Evolutionary conservation across 2,329 filamentous ascomycete species (phyloP), one percentile per base, ranked within the genome.

Genomic region (Colletotrichum agaves): DNA sequence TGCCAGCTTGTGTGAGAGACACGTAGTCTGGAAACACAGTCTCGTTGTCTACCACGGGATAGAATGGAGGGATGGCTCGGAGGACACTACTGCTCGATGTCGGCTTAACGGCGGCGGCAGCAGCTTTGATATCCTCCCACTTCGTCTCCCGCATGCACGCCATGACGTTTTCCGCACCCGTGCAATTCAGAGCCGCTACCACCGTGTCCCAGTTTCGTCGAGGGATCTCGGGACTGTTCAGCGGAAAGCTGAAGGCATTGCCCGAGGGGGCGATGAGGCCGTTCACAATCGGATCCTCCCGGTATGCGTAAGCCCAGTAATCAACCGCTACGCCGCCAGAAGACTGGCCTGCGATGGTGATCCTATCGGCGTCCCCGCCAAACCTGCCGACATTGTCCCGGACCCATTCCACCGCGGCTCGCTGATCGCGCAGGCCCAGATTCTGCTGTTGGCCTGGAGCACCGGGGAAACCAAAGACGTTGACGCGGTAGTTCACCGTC

Each of bases 291-390:
- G 85, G 83, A 46, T 87, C 82, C 0, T 81, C 63, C 2, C 71
- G 53, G 82, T 82, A 85, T 3, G 84, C 82, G 58, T 84, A 86
- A 5, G 81, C 78, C 76, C 81, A 84, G 72, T 81, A 80, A 69
- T 86, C 83, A 0, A 81, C 80, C 1, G 78, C 74, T 6, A 68
- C 56, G 19, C 71, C 75, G 17, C 84, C 82, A 3, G 83, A 80
- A 19, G 81, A 84, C 74, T 83, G 79, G 5, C 84, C 83, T 27
- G 77, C 77, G 15, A 84, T 75, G 1, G 76, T 75, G 65, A 84
- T 83, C 13, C 74, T 73, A 8, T 62, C 44, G 1, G 77, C 71
- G 61, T 83, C 78, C 23, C 85, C 84, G 53, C 83, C 83, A 70
- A 87, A 87, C 0, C 70, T 72, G 10, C 72, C 77, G 37, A 83